Evolutionary conservation across 257 asterid genomes (phyloP), one percentile per base, ranked within the genome.

Genomic region (Salvia splendens): DNA sequence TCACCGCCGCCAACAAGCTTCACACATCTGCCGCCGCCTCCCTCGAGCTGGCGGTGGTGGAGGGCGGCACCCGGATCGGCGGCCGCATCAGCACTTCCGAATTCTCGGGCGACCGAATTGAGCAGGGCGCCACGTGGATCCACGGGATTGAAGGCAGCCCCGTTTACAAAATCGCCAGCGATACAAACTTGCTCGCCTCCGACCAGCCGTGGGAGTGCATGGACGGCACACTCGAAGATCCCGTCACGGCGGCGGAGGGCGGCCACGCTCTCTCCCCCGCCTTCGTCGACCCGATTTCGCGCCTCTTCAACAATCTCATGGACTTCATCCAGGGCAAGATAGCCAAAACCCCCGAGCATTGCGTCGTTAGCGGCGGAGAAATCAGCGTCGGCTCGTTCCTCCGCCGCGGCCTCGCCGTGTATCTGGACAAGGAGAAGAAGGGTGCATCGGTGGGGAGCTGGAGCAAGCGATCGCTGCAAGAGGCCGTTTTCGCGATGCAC

Each of bases 81-180:
- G 98, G 98, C 52, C 76, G 98, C 53, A 80, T 92, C n/a, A 85
- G 67, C 79, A 67, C 98, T 2, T 67, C 87, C 1, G 86, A 83
- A 47, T 89, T 92, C 8, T 62, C 81, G 72, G 97, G 98, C 55
- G 96, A 86, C 77, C 73, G 89, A 73, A 75, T 92, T 65, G 98
- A 92, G 85, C 81, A 72, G 54, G 98, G 98, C 2, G 98, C 96
- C 15, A 92, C 97, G 7, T 89, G 98, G 98, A 92, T 92, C 85
- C 98, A 92, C 54, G 98, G 98, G 7, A 83, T 92, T 58, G 87
- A 78, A 6, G 91, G 89, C 1, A 92, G 94, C 71, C 98, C 97
- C 6, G 67, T 92, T 64, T 75, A 87, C 52, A 73, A 84, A 72
- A 89, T 92, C 8, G 97, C 97, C 6, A 61, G 58, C 24, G 82